Evolutionary conservation across 164 flowering plant species (phyloP), one percentile per base, ranked within the genome.

Genomic region (Stephania yunnanensis): DNA sequence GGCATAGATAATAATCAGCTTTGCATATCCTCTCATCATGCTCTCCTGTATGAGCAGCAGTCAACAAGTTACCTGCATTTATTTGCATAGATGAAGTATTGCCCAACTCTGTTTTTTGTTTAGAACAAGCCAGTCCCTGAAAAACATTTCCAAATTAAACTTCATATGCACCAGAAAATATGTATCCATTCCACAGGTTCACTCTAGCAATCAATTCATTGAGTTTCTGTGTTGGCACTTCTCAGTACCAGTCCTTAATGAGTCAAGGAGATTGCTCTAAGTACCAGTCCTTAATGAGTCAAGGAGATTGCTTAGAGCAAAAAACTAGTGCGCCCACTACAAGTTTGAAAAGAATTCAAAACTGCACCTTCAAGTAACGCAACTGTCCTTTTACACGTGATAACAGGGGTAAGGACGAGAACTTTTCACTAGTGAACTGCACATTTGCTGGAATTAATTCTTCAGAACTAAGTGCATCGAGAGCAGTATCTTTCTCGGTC

Each of bases 71-170:
- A 66, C 73, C 77, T 52, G 73, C 58, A 72, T 81, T 85, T 79
- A 87, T 79, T 79, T 82, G 69, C 73, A 77, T 15, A 19, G 86
- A 74, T 68, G 86, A 83, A 83, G 67, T 71, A 66, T 50, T 71
- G 48, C 82, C 88, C 31, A 52, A 17, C 20, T 82, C 71, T 20
- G 66, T 7, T 44, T 81, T 86, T 72, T 88, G 89, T 71, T 88
- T 90, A 58, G 97, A 87, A 68, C 78, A 71, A n/a, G 84, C 90
- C 82, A 95, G 80, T 65, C 97, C 96, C 99, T 93, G 88, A 73
- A 80, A 82, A 69, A 6, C 75, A 30, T 52, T 50, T 55, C 19
- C 53, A 13, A 46, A 71, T 19, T 71, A 52, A 73, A 48, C 50
- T 52, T 29, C 68, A 58, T 48, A 15, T 45, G 68, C 71, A 74